A percentile compares a stretch with the other conserved stretches of the same genome.
Conservation (phyloP, 768 basidiomycete species). For the Phaeolepiota aurea region DNA sequence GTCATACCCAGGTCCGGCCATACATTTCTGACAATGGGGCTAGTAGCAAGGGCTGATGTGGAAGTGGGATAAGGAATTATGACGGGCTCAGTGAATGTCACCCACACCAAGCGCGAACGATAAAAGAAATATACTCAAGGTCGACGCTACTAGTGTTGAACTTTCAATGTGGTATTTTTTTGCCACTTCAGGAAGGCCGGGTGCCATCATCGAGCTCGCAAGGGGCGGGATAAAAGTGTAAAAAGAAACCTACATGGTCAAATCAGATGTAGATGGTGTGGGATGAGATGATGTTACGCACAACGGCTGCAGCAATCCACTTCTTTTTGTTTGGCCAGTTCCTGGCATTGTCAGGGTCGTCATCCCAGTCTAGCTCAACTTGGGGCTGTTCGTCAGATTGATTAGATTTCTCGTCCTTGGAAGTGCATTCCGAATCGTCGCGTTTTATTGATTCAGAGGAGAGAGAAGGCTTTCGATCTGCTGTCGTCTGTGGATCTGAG, state of each 20-base stretch:
- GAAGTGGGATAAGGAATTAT: background rate
- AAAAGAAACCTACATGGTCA: slow-evolving; percentile 38
- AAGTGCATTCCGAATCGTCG: background rate
- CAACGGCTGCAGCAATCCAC: background rate
- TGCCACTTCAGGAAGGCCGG: slow-evolving; percentile 53
- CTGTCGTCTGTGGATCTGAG: background rate
- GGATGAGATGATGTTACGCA: background rate
- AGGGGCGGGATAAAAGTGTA: slow-evolving; percentile 48
- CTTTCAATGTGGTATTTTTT: slow-evolving; percentile 41
- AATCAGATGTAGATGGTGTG: background rate
- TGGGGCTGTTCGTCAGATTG: background rate
- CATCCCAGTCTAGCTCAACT: background rate
- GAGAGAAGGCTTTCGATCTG: background rate
- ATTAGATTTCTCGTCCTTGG: background rate
- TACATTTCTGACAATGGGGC: slow-evolving; percentile 71
- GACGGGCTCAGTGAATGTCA: background rate
- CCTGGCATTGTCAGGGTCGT: background rate
- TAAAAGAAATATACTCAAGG: slow-evolving; percentile 58
- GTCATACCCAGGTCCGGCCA: slow-evolving; percentile 57
- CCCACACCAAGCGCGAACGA: slow-evolving; percentile 59
- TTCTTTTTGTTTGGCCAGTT: background rate
- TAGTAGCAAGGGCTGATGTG: slow-evolving; percentile 42
- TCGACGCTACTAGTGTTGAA: slow-evolving; percentile 45
- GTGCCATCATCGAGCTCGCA: slow-evolving; percentile 62
- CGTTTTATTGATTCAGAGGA: background rate